Evolutionary conservation across 2,329 filamentous ascomycete genomes (phyloP).

Genomic region (Ophiocordyceps sinensis): DNA sequence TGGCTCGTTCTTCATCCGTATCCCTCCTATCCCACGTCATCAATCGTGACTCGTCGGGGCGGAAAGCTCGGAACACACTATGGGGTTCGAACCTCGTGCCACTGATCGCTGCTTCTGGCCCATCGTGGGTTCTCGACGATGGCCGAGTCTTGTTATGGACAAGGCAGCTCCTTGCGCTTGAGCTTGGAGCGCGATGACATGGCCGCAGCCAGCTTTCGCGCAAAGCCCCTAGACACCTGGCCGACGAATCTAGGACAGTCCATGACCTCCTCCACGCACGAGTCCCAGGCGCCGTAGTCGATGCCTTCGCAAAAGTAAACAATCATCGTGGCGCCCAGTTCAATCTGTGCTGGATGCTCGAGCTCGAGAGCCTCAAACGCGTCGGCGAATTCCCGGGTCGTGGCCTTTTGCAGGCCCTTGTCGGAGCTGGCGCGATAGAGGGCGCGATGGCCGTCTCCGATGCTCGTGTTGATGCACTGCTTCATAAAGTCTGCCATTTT

Average conservation of each 20-base stretch:
- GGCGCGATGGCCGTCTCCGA: conserved; percentile 17
- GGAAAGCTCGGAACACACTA: too few species aligned
- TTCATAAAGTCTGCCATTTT: conserved; percentile 15
- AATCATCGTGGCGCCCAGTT: conserved; percentile 11
- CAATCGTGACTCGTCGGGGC: too few species aligned
- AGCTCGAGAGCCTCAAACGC: conserved; percentile 17
- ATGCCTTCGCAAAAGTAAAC: conserved; percentile 19
- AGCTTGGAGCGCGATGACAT: conserved; percentile 9
- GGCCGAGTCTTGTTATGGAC: too few species aligned
- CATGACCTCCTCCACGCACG: conserved; percentile 9
- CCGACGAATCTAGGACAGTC: conserved; percentile 15
- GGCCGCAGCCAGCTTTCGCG: conserved; percentile 12
- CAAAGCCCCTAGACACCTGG: conserved; percentile 16
- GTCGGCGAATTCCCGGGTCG: conserved; percentile 20
- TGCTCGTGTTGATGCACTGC: conserved; percentile 14
- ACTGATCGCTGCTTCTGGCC: too few species aligned
- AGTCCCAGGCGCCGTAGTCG: conserved; percentile 13
- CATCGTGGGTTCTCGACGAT: too few species aligned
- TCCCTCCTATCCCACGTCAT: too few species aligned
- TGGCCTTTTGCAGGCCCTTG: conserved; percentile 11
- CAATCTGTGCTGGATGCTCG: conserved; percentile 9
- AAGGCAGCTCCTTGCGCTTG: conserved; percentile 14
- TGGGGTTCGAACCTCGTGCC: too few species aligned
- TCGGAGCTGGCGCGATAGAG: conserved; percentile 14
- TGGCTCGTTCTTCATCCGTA: too few species aligned